Evolutionary conservation across 768 basidiomycete genomes (phyloP), one percentile per base, ranked within the genome.

Genomic region (Hericium rajendrae): DNA sequence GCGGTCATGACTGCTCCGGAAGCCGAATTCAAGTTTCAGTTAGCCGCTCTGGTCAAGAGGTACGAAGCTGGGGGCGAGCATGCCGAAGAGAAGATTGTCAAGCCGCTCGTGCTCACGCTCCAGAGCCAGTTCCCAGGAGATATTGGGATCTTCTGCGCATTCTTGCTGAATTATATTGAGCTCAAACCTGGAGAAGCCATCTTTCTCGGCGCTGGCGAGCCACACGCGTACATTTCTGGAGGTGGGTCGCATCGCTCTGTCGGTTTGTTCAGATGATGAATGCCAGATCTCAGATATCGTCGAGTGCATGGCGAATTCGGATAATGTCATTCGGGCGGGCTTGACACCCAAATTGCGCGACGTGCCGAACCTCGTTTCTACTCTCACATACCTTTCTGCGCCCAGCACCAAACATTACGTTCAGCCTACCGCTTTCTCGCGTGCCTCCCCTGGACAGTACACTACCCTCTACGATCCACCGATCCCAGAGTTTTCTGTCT

Each of bases 301-400:
- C 67, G 97, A 98, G 68, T 95, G 93, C 74, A 98, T 98, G 94
- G 95, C 95, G 24, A 94, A 94, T 60, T 94, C 92, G 0, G 97
- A 99, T 74, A 98, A 98, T 70, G 97, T 99, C 70, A 94, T 99
- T 62, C 91, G 97, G 37, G 97, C 97, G 6, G 97, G 97, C 13
- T 83, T 99, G 41, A 99, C 97, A 0, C 95, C 97, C 2, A 99
- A 99, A 72, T 79, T 91, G 37, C 86, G 97, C 54, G 97, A 99
- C 69, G 85, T 99, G 38, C 84, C 85, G 10, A 97, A 95, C 61
- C 84, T 99, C 46, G 78, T 97, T 58, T 76, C 81, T 4, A 87
- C 88, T 61, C 79, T 98, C 58, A 97, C 94, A 9, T 99, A 98
- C 70, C 77, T 73, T 51, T 78, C 91, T 9, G 83, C 84, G 1